These are phyloP conservation scores for Penicillium nordicum DNA, from an alignment of 2,329 filamentous ascomycete species.

Conservation along the genomic window DNA sequence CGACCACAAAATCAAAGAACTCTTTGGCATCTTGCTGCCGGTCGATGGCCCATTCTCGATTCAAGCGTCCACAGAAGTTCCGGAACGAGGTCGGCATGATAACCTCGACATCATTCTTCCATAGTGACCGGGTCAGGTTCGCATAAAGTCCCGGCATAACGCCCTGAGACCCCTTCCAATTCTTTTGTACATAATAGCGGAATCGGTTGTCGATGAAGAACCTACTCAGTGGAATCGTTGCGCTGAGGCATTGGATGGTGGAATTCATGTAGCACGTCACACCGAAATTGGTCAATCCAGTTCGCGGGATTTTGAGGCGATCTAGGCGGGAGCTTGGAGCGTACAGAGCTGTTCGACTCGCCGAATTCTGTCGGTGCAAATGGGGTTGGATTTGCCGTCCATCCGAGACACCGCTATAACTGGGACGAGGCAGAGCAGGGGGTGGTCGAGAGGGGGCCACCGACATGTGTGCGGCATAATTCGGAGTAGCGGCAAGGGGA, in stretches of 20 bases:
- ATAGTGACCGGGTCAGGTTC: constrained; percentile 59
- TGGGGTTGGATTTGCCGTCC: constrained; percentile 47
- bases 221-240: constrained; percentile 60
- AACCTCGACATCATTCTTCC: constrained; percentile 56
- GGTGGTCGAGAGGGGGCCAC: constrained; percentile 61
- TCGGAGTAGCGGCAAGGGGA: constrained; percentile 30
- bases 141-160: constrained; percentile 61
- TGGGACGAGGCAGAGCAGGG: constrained; percentile 64
- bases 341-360: constrained; percentile 44
- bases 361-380: constrained; percentile 45
- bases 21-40: constrained; percentile 90
- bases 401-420: constrained; percentile 77
- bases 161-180: constrained; percentile 64
- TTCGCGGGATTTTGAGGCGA: constrained; percentile 55
- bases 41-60: constrained; percentile 66
- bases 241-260: constrained; percentile 77
- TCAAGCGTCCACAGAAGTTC: constrained; percentile 62
- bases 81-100: constrained; percentile 60
- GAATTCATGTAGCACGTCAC: constrained; percentile 92
- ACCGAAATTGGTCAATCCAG: constrained; percentile 75
- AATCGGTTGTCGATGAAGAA: constrained; percentile 64
- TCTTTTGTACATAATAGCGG: constrained; percentile 57
- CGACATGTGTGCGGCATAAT: constrained; percentile 50
- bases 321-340: constrained; percentile 41
- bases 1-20: constrained; percentile 78